These are phyloP conservation scores for Penicillium hordei DNA, from an alignment of 2,329 filamentous ascomycete genomes.

Conservation along the genomic window DNA sequence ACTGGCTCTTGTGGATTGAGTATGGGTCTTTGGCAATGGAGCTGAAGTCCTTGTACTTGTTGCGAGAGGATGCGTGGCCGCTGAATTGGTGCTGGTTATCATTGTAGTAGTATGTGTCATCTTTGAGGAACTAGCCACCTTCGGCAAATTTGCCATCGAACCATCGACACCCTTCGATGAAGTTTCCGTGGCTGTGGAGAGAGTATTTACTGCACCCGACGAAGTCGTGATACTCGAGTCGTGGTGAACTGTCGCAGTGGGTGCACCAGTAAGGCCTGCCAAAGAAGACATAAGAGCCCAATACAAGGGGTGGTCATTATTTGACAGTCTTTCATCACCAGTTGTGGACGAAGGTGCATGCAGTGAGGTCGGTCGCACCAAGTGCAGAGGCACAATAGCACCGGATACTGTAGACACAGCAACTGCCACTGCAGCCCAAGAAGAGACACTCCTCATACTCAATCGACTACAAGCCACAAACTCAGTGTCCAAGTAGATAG, in stretches of 20 bases:
- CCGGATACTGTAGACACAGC: slow-evolving; percentile 13
- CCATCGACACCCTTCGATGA: too few relatives aligned
- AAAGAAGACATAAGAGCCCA: slow-evolving; percentile 2
- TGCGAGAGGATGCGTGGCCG: neutral
- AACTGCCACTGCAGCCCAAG: slow-evolving; percentile 14
- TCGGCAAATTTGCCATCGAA: neutral
- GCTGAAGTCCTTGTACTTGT: neutral
- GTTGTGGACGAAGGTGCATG: neutral
- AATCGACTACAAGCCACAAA: slow-evolving; percentile 5
- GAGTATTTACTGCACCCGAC: neutral
- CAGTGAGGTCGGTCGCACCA: neutral
- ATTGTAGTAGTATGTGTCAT: neutral
- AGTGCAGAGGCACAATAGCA: slow-evolving; percentile 15
- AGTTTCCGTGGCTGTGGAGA: neutral
- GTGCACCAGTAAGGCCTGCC: neutral
- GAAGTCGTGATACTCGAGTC: neutral
- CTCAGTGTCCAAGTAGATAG: slow-evolving; percentile 8
- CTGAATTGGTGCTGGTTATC: too few relatives aligned
- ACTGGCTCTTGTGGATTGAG: neutral
- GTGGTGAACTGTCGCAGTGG: neutral
- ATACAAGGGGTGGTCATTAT: neutral
- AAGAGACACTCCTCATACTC: slow-evolving; percentile 20
- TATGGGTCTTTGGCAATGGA: neutral
- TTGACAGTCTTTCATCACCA: neutral
- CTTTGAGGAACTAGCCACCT: neutral